Conservation (phyloP, 192 early-diverging fungal species). For the Gamsiella multidivaricata region DNA sequence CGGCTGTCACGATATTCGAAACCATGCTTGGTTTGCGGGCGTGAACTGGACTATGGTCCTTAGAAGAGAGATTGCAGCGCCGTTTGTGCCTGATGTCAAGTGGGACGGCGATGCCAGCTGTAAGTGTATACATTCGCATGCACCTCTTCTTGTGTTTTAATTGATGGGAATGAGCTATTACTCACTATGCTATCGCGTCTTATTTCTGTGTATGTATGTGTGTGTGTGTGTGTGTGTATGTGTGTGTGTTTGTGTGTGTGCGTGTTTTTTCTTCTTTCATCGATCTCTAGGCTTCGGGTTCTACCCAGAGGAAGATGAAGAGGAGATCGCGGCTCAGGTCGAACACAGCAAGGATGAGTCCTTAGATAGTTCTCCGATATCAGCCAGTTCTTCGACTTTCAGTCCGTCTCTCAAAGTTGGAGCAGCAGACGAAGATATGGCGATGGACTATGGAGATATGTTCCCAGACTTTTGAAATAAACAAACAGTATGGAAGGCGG, state of each 20-base stretch:
- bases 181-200: background rate
- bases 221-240: too few relatives aligned
- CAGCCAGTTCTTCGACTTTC: background rate
- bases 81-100: conserved; percentile 66
- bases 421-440: conserved; percentile 16
- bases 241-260: too few relatives aligned
- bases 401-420: background rate
- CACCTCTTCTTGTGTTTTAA: too few relatives aligned
- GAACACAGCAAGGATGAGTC: background rate
- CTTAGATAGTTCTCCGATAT: background rate
- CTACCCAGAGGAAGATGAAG: conserved; percentile 42
- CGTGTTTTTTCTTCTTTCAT: conserved; percentile 2
- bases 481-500: too few relatives aligned
- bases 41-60: conserved; percentile 71
- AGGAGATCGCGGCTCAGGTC: conserved; percentile 5
- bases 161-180: too few relatives aligned
- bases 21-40: conserved; percentile 74
- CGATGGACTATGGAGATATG: conserved; percentile 36
- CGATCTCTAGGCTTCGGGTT: conserved; percentile 32
- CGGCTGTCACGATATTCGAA: conserved; percentile 75
- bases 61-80: conserved; percentile 62
- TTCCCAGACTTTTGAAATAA: conserved; percentile 65
- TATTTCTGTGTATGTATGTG: too few relatives aligned
- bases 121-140: conserved; percentile 24
- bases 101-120: conserved; percentile 67